Conservation (phyloP, 2,329 filamentous ascomycete species). For the Teratosphaeria viscida region DNA sequence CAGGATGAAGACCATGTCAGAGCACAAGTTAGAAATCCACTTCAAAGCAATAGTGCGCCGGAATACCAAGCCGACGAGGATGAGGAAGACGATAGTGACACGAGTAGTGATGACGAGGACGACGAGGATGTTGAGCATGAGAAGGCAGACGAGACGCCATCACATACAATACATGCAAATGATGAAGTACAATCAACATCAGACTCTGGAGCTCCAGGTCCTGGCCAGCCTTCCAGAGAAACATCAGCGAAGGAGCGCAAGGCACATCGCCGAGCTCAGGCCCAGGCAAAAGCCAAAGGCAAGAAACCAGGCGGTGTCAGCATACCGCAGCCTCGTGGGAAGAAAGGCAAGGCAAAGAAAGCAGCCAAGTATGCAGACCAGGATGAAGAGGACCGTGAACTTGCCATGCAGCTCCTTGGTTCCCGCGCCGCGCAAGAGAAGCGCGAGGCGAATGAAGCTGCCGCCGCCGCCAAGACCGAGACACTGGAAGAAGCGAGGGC, state of each 20-base stretch:
- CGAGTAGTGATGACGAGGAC: slow-evolving; percentile 18
- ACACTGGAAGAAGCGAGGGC: slow-evolving; percentile 53
- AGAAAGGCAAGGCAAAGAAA: slow-evolving; percentile 76
- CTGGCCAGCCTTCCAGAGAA: not conserved
- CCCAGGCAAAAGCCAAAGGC: slow-evolving; percentile 15
- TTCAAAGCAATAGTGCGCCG: slow-evolving; percentile 22
- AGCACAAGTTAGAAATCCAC: slow-evolving; percentile 27
- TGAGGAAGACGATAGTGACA: slow-evolving; percentile 6
- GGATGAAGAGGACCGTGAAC: slow-evolving; percentile 81
- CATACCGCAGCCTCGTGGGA: slow-evolving; percentile 49
- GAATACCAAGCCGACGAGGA: slow-evolving; percentile 5
- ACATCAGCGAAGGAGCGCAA: slow-evolving; percentile 19
- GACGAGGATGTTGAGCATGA: slow-evolving; percentile 21
- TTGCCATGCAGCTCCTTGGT: slow-evolving; percentile 81
- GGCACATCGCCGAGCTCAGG: slow-evolving; percentile 7
- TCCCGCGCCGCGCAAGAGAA: slow-evolving; percentile 57
- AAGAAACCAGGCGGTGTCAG: slow-evolving; percentile 5
- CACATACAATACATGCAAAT: slow-evolving; percentile 5
- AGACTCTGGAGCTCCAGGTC: not conserved
- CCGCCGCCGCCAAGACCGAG: slow-evolving; percentile 56
- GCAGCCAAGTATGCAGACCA: slow-evolving; percentile 86
- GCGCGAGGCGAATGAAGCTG: slow-evolving; percentile 51
- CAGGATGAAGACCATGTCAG: slow-evolving; percentile 2
- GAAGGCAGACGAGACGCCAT: not conserved
- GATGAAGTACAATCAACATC: not conserved